phyloP scores from a whole-genome alignment of 1,284 basidiomycete species.

The Cystobasidium slooffiae region DNA sequence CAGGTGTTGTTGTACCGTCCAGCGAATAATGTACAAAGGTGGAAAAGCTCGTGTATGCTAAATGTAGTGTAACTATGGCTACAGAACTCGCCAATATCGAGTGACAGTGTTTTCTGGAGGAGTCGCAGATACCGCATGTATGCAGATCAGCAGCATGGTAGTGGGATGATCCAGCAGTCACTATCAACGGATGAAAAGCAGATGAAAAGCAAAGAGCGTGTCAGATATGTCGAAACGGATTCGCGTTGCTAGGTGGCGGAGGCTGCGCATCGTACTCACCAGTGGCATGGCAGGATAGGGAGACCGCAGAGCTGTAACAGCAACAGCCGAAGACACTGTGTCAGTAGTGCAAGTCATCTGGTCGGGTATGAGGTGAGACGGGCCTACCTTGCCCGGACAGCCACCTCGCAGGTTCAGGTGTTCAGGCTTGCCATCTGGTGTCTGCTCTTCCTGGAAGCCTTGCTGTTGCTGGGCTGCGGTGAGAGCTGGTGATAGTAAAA shows the following conservation, averaged over 20 bases:
- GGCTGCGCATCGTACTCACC: conserved; percentile 7
- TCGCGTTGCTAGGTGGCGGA: not conserved
- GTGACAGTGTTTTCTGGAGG: too few relatives aligned
- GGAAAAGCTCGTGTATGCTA: conserved; percentile 10
- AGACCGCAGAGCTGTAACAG: conserved; percentile 29
- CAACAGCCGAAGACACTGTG: not conserved
- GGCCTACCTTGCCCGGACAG: conserved; percentile 36
- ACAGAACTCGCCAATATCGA: not conserved
- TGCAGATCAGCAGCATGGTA: conserved; percentile 39
- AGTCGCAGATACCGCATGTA: too few relatives aligned
- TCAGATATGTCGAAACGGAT: not conserved
- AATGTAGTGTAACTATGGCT: conserved; percentile 5
- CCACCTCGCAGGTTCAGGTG: conserved; percentile 33
- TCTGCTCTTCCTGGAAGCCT: conserved; percentile 28
- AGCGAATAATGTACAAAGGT: not conserved
- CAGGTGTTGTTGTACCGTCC: not conserved
- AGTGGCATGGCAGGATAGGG: conserved; percentile 39
- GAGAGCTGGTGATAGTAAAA: conserved; percentile 5
- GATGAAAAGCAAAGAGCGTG: not conserved
- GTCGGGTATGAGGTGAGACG: not conserved
- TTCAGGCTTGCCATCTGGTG: conserved; percentile 31
- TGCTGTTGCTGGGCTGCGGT: conserved; percentile 7
- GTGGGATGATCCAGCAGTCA: conserved; percentile 41
- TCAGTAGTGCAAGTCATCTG: not conserved
- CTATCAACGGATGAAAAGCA: not conserved